A percentile compares a stretch with the other conserved stretches of the same genome.
phyloP scores from a whole-genome alignment of 2,329 filamentous ascomycete genomes.

The Penicillium vulpinum region DNA sequence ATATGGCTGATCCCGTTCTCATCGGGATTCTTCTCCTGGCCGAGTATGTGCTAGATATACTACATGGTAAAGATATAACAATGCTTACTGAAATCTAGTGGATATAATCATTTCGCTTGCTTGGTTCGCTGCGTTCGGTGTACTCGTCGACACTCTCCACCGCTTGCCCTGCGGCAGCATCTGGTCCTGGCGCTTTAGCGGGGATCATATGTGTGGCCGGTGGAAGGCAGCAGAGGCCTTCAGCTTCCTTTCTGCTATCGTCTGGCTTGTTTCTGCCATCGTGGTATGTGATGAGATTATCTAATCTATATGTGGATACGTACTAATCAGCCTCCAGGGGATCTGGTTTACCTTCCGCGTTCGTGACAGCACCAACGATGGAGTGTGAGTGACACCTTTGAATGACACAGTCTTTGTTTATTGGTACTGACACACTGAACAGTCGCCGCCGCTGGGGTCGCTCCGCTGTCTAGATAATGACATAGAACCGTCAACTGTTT shows the following conservation, averaged over 20 bases:
- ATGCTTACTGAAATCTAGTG: constrained; percentile 36
- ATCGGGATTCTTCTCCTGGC: constrained; percentile 67
- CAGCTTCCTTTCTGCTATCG: constrained; percentile 67
- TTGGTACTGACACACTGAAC: background rate
- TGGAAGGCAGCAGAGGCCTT: constrained; percentile 74
- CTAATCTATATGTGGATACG: too few species aligned
- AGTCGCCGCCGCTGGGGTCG: constrained; percentile 24
- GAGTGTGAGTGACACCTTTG: constrained; percentile 23
- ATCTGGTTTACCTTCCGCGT: constrained; percentile 41
- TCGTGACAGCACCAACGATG: constrained; percentile 14
- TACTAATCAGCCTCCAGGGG: constrained; percentile 26
- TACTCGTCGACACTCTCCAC: constrained; percentile 60
- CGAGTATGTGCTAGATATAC: constrained; percentile 37
- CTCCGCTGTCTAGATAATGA: constrained; percentile 7
- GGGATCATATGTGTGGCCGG: constrained; percentile 59
- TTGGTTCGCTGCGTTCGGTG: constrained; percentile 70
- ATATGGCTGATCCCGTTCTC: constrained; percentile 73
- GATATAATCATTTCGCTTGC: constrained; percentile 68
- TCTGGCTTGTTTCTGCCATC: constrained; percentile 67
- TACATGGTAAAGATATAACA: background rate
- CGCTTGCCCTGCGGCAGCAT: constrained; percentile 55
- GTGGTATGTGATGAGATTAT: constrained; percentile 43
- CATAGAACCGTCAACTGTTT: background rate
- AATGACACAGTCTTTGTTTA: background rate
- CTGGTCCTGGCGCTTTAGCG: constrained; percentile 60